Evolutionary conservation across 164 flowering plant genomes (phyloP), one percentile per base, ranked within the genome.

Genomic region (Akebia trifoliata): DNA sequence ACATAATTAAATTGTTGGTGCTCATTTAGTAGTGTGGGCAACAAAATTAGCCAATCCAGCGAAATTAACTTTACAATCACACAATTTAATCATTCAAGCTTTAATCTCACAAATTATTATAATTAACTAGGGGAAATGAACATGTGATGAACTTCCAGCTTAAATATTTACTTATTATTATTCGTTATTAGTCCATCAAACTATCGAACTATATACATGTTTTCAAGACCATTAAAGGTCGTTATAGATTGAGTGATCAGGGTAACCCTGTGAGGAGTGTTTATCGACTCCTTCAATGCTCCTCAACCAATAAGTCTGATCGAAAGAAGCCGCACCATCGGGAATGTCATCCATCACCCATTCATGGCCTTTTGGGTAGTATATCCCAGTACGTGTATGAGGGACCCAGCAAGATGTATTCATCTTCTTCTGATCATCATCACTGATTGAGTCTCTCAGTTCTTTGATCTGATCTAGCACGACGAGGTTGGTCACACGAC

Each of bases 301-400:
- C 59, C 94, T 74, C 6, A 84, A 38, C 94, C 94, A 84, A 42
- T 51, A 77, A 52, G 78, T 68, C 22, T 57, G 57, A 0, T 18
- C 12, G 14, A 74, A 65, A 8, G 70, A 56, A 40, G 90, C 84
- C 3, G 87, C 83, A 5, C 55, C 65, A 4, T 49, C 60, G 2
- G 90, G 84, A 10, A 86, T 66, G 38, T 69, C 84, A 0, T 80
- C 73, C 74, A 86, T 75, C 43, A 86, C 82, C 64, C 63, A 14
- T 50, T 86, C 94, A 4, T 82, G 84, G 5, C 90, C 94, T 65
- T 56, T 48, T 0, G 90, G 94, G 36, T 70, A 66, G 58, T 80
- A 86, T 49, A 86, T 84, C 2, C 94, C 94, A 0, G 76, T 76
- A 1, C 84, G 75, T 10, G 82, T 78, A 66, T 86, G 84, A 6